Evolutionary conservation across 2,329 filamentous ascomycete genomes (phyloP).

Genomic region (Ophiocordyceps sinensis): DNA sequence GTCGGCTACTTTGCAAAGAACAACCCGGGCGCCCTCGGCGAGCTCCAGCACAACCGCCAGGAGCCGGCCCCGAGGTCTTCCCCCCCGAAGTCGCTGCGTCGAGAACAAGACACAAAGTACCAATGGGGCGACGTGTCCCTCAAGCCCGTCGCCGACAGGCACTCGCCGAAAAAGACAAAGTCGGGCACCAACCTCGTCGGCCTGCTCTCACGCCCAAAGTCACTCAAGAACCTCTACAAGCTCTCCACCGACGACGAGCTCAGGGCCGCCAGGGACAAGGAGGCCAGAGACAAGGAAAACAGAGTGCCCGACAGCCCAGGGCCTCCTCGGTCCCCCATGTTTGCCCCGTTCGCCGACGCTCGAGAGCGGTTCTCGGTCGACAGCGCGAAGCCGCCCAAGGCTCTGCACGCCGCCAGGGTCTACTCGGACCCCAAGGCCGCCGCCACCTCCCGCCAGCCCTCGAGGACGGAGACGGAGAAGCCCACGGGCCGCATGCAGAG

Average conservation of each 20-base stretch:
- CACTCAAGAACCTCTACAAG: slow-evolving; percentile 50
- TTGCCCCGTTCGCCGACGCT: slow-evolving; percentile 50
- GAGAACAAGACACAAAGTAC: slow-evolving; percentile 12
- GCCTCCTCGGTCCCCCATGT: slow-evolving; percentile 52
- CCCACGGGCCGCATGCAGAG: slow-evolving; percentile 23
- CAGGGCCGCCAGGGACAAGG: no score
- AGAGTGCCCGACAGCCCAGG: slow-evolving; percentile 34
- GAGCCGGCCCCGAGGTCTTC: slow-evolving; percentile 22
- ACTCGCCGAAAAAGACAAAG: slow-evolving; percentile 55
- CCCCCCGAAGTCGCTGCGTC: slow-evolving; percentile 23
- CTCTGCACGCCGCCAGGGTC: slow-evolving; percentile 26
- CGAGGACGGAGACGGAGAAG: slow-evolving; percentile 11
- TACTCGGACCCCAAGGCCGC: slow-evolving; percentile 7
- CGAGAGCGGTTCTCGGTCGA: slow-evolving; percentile 1
- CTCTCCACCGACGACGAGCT: slow-evolving; percentile 36
- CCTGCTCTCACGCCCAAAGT: slow-evolving; percentile 62
- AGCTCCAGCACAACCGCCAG: slow-evolving; percentile 42
- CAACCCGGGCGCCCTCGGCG: slow-evolving; percentile 34
- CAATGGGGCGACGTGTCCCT: slow-evolving; percentile 24
- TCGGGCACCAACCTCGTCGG: slow-evolving; percentile 70
- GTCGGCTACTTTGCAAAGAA: slow-evolving; percentile 20
- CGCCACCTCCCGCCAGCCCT: slow-evolving; percentile 12
- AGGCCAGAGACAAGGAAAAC: slow-evolving; percentile 70
- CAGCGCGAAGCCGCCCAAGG: slow-evolving; percentile 20
- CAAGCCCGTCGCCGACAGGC: slow-evolving; percentile 24